Evolutionary conservation across 1,284 basidiomycete genomes (phyloP).

Genomic region (Rhodotorula sp.): DNA sequence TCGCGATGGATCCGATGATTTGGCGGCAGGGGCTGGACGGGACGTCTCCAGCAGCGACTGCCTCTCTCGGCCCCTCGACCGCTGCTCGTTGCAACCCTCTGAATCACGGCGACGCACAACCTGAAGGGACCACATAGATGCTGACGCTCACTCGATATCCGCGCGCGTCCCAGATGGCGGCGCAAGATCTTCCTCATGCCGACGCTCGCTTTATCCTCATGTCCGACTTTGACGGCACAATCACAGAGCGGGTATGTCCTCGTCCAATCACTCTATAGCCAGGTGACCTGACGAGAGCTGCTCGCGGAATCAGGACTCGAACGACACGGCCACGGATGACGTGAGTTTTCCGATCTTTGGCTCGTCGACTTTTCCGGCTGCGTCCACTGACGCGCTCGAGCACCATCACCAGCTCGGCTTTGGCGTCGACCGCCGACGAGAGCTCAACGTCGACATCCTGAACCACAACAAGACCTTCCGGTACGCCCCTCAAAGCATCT

Average conservation of each 20-base stretch:
- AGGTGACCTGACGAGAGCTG: neutral
- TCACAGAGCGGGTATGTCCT: constrained; percentile 6
- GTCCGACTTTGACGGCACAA: constrained; percentile 61
- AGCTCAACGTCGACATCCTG: constrained; percentile 69
- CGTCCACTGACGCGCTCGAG: neutral
- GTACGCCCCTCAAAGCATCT: constrained; percentile 49
- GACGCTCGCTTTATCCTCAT: constrained; percentile 81
- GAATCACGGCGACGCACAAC: too few species aligned
- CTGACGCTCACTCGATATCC: neutral
- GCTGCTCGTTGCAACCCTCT: too few species aligned
- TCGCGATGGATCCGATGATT: too few species aligned
- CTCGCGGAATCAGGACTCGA: constrained; percentile 60
- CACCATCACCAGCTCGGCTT: constrained; percentile 63
- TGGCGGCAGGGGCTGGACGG: too few species aligned
- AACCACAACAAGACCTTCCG: constrained; percentile 66
- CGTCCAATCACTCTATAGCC: too few species aligned
- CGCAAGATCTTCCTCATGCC: constrained; percentile 52
- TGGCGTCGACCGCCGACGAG: constrained; percentile 64
- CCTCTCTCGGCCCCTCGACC: too few species aligned
- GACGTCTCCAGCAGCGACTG: too few species aligned
- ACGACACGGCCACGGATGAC: constrained; percentile 57
- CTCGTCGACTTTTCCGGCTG: neutral
- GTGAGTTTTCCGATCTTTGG: constrained; percentile 3
- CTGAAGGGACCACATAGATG: neutral
- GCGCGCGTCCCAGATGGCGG: neutral